Evolutionary conservation across 108 stramenopile species (phyloP).

Genomic region (Stephanodiscus minutulus): DNA sequence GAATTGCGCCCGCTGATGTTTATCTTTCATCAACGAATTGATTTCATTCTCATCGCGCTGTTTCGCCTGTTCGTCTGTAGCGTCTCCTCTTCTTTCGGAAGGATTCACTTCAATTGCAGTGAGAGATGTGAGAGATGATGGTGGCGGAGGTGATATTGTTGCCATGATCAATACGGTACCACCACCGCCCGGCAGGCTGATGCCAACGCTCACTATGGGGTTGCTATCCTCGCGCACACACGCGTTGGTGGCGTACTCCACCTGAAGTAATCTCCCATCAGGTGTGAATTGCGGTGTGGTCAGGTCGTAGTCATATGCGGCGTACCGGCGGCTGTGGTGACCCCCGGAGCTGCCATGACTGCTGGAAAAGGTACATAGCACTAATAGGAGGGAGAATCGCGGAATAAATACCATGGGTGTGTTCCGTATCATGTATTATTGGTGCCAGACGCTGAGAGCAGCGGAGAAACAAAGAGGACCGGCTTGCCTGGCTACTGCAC

Average conservation of each 20-base stretch:
- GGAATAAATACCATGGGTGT: not conserved
- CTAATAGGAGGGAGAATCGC: not conserved
- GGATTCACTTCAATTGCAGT: not conserved
- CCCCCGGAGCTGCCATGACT: conserved; percentile 8
- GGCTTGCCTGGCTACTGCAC: too few relatives aligned
- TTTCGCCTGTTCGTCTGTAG: conserved; percentile 3
- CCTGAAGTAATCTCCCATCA: conserved; percentile 81
- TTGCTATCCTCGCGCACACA: conserved; percentile 50
- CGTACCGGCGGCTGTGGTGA: conserved; percentile 47
- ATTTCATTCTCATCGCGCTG: conserved; percentile 16
- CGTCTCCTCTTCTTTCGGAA: not conserved
- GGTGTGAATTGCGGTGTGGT: conserved; percentile 82
- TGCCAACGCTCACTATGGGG: conserved; percentile 58
- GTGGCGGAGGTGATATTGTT: conserved; percentile 28
- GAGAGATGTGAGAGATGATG: conserved; percentile 3
- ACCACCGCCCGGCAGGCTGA: conserved; percentile 16
- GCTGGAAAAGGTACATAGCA: not conserved
- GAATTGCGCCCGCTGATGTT: conserved; percentile 29
- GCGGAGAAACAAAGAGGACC: too few relatives aligned
- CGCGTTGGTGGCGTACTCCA: conserved; percentile 79
- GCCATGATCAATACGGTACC: conserved; percentile 35
- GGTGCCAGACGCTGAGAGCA: too few relatives aligned
- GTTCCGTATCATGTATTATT: not conserved
- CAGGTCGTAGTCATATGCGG: conserved; percentile 81
- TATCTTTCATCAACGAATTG: not conserved